phyloP scores from a whole-genome alignment of 2,329 filamentous ascomycete species.

The Aureobasidium sp. region DNA sequence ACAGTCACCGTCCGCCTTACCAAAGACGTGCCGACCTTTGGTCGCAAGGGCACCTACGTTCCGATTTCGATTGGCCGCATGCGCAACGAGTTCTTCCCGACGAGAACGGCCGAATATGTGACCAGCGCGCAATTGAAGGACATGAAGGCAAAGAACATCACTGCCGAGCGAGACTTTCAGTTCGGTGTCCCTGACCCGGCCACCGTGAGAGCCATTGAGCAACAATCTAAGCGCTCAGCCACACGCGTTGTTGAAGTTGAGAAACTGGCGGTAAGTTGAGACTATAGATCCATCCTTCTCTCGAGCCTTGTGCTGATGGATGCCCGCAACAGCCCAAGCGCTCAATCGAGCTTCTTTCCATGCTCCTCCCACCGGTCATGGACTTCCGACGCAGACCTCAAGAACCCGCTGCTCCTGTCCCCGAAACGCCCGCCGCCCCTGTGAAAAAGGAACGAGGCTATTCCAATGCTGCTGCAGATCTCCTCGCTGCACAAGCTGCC shows the following conservation, averaged over 20 bases:
- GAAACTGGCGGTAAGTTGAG: conserved; percentile 31
- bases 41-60: conserved; percentile 44
- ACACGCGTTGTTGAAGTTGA: conserved; percentile 33
- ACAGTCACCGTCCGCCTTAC: conserved; percentile 46
- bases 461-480: conserved; percentile 16
- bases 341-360: conserved; percentile 41
- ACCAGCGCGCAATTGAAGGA: conserved; percentile 39
- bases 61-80: conserved; percentile 47
- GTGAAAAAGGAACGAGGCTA: conserved; percentile 16
- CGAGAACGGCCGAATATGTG: conserved; percentile 47
- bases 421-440: conserved; percentile 11
- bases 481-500: conserved; percentile 20
- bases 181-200: conserved; percentile 29
- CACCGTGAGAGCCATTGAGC: neutral
- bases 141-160: conserved; percentile 38
- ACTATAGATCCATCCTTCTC: neutral
- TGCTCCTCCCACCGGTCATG: conserved; percentile 41
- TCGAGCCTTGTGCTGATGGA: conserved; percentile 11
- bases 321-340: conserved; percentile 32
- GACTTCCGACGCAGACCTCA: conserved; percentile 41
- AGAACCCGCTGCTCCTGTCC: conserved; percentile 26
- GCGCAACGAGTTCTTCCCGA: conserved; percentile 50
- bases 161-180: conserved; percentile 41
- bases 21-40: conserved; percentile 47
- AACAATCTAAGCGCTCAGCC: neutral